Conservation (phyloP, 1,284 basidiomycete genomes). For the Filobasidium uniguttulatum region DNA sequence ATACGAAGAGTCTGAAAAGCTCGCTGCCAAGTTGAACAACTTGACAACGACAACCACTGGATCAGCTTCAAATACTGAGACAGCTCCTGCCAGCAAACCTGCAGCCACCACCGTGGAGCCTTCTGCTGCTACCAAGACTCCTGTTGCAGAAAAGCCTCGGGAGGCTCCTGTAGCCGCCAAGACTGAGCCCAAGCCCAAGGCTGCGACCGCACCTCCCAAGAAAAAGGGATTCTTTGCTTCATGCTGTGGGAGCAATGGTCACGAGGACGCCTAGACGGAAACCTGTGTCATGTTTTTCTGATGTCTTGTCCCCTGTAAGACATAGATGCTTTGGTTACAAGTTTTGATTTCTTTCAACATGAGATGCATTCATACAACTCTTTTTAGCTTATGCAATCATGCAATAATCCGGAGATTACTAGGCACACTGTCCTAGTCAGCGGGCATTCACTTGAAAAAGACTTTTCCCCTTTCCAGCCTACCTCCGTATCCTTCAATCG, state of each 20-base stretch:
- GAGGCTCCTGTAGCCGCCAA: slow-evolving; percentile 6
- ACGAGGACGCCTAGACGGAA: slow-evolving; percentile 20
- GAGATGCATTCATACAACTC: too few species aligned
- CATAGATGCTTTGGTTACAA: too few species aligned
- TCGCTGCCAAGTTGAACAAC: background rate
- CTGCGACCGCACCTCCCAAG: slow-evolving; percentile 15
- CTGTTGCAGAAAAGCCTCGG: slow-evolving; percentile 1
- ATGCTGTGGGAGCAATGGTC: slow-evolving; percentile 24
- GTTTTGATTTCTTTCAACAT: too few species aligned
- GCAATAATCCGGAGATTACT: too few species aligned
- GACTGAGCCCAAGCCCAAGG: slow-evolving; percentile 3
- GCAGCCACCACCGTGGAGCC: slow-evolving; percentile 6
- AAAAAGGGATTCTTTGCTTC: slow-evolving; percentile 28
- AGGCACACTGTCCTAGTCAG: too few species aligned
- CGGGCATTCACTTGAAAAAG: background rate
- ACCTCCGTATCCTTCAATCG: background rate
- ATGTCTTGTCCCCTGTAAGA: background rate
- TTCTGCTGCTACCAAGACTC: slow-evolving; percentile 1
- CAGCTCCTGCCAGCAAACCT: too few species aligned
- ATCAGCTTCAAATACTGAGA: background rate
- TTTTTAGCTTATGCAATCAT: too few species aligned
- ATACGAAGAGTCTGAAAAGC: background rate
- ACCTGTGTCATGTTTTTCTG: background rate
- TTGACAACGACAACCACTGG: background rate
- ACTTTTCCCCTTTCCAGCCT: background rate